phyloP scores from a whole-genome alignment of 352 stramenopile species.

The Globisporangium acanthophoron region DNA sequence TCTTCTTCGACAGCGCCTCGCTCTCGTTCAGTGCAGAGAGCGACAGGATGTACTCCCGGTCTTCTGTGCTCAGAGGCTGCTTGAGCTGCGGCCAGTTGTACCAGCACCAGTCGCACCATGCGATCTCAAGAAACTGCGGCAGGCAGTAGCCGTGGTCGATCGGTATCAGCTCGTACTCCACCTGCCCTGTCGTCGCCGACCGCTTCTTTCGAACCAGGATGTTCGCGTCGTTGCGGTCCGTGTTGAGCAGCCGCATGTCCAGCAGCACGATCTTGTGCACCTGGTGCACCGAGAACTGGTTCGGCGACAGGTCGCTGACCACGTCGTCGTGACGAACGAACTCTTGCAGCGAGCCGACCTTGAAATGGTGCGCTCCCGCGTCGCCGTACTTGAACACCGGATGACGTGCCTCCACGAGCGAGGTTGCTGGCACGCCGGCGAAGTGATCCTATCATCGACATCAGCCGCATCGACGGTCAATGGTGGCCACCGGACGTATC shows the following conservation, averaged over 20 bases:
- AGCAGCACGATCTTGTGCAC: conserved; percentile 99
- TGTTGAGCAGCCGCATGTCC: conserved; percentile 98
- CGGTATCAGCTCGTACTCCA: conserved; percentile 94
- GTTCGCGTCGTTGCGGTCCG: conserved; percentile 97
- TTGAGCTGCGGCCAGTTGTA: conserved; percentile 94
- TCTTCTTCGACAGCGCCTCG: conserved; percentile 54
- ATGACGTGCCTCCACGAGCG: conserved; percentile 66
- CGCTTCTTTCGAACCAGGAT: conserved; percentile 91
- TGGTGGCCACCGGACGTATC: too few species aligned
- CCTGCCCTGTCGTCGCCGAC: conserved; percentile 31
- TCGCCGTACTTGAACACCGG: conserved; percentile 75
- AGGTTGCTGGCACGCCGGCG: conserved; percentile 75
- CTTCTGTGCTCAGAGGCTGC: conserved; percentile 53
- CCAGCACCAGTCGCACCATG: conserved; percentile 99
- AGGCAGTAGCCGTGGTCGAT: conserved; percentile 99
- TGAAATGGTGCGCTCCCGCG: conserved; percentile 62
- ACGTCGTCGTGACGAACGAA: conserved; percentile 94
- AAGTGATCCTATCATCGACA: conserved; percentile 64
- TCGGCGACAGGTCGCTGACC: conserved; percentile 91
- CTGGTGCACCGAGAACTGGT: conserved; percentile 86
- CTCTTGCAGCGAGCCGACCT: conserved; percentile 96
- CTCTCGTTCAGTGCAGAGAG: conserved; percentile 54
- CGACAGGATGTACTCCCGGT: conserved; percentile 58
- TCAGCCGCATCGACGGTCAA: background rate
- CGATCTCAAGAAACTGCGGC: conserved; percentile 93